phyloP scores from a whole-genome alignment of 768 basidiomycete genomes.

The Naematelia encephala region DNA sequence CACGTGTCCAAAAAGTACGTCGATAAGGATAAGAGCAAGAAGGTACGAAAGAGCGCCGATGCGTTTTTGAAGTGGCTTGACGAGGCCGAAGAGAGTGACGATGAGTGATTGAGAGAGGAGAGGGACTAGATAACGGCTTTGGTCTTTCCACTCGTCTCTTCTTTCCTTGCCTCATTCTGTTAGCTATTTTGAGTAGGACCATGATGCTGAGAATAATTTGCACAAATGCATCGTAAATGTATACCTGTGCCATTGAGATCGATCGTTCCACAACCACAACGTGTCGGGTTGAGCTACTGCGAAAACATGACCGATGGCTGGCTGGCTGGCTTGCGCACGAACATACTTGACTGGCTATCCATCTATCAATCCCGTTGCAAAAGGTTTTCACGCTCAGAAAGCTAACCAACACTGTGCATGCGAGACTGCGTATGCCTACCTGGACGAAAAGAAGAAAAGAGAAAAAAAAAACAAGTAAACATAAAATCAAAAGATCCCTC shows the following conservation, averaged over 20 bases:
- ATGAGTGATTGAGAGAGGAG: slow-evolving; percentile 25
- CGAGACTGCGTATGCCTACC: background rate
- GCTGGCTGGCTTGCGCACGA: too few species aligned
- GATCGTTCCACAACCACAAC: too few species aligned
- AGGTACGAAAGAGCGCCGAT: slow-evolving; percentile 83
- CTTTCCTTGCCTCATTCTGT: too few species aligned
- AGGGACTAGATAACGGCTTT: background rate
- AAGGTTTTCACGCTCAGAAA: too few species aligned
- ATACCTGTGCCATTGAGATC: too few species aligned
- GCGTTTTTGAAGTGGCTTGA: slow-evolving; percentile 72
- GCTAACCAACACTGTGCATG: background rate
- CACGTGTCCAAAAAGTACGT: slow-evolving; percentile 96
- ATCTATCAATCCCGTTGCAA: too few species aligned
- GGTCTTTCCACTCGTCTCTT: background rate
- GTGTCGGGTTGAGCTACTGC: too few species aligned
- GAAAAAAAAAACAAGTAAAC: background rate
- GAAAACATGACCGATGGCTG: too few species aligned
- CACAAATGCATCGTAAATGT: too few species aligned
- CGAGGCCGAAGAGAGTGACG: slow-evolving; percentile 30
- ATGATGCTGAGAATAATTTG: too few species aligned
- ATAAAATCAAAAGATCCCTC: background rate
- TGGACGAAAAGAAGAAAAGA: background rate
- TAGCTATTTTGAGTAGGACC: too few species aligned
- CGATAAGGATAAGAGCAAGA: slow-evolving; percentile 91
- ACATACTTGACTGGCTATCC: too few species aligned